A percentile compares a stretch with the other conserved stretches of the same genome.
Evolutionary conservation across 441 rosid species (phyloP).

Genomic region (Aleurites moluccanus): DNA sequence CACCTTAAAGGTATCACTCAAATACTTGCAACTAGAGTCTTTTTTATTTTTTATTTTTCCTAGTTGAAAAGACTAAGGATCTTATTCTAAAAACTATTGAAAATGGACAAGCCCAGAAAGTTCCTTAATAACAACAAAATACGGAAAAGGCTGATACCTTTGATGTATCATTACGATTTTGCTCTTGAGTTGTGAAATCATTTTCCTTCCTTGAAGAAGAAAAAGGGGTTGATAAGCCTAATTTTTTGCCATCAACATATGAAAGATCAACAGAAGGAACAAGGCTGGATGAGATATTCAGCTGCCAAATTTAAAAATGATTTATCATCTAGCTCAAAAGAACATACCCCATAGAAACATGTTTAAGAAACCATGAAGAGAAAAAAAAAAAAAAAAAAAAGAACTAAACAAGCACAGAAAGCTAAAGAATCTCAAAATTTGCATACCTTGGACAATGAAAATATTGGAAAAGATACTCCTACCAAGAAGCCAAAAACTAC

Average conservation of each 20-base stretch:
- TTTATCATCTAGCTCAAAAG: slow-evolving; percentile 16
- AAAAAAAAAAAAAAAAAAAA: not conserved
- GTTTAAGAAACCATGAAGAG: not conserved
- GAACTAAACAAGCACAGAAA: not conserved
- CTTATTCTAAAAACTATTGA: not conserved
- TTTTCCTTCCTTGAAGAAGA: slow-evolving; percentile 22
- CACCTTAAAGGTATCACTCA: no score
- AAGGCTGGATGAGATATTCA: slow-evolving; percentile 59
- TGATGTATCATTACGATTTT: slow-evolving; percentile 37
- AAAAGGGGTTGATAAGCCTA: slow-evolving; percentile 41
- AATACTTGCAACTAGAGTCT: not conserved
- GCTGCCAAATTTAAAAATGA: slow-evolving; percentile 44
- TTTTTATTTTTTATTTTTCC: not conserved
- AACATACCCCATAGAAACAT: not conserved
- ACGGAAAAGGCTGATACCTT: slow-evolving; percentile 47
- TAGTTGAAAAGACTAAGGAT: not conserved
- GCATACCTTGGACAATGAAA: slow-evolving; percentile 71
- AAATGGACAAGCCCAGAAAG: not conserved
- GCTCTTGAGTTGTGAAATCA: slow-evolving; percentile 25
- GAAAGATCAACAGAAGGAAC: slow-evolving; percentile 46
- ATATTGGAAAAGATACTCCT: slow-evolving; percentile 76
- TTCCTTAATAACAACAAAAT: not conserved
- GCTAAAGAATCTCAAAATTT: slow-evolving; percentile 2
- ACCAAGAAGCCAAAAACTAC: slow-evolving; percentile 75
- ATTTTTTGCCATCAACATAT: slow-evolving; percentile 45